Evolutionary conservation across 2,329 filamentous ascomycete species (phyloP), one percentile per base, ranked within the genome.

Genomic region (Ramichloridium luteum): DNA sequence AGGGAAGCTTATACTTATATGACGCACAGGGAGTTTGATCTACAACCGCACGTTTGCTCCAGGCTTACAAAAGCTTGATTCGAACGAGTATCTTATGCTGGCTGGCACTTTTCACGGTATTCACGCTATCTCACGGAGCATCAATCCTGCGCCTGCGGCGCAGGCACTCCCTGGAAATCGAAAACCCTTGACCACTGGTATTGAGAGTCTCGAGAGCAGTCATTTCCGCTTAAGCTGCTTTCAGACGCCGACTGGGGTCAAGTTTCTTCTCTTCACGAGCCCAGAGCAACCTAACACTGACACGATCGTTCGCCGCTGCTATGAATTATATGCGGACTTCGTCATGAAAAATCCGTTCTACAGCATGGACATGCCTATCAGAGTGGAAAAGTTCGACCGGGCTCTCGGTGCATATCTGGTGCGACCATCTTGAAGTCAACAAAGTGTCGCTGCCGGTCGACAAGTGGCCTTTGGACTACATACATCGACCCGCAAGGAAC

Each of bases 341-440:
- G 90, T 98, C 46, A 96, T 94, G 84, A 98, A 96, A 68, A 98
- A 98, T 57, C 90, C 90, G 1, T 98, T 98, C 54, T 96, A 96
- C 61, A 86, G 90, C 52, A 68, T 93, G 35, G 90, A 98, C 63
- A 98, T 96, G 86, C 90, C 90, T 5, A 75, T 98, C 32, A 70
- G 90, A 39, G 93, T 90, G 60, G 90, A 96, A 53, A 80, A 84
- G 47, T 98, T 94, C 62, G 90, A 98, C 57, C 70, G 86, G 47
- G 83, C 50, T 13, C 28, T 56, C 33, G 50, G 41, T 8, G 44
- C 40, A 15, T 56, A 56, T 44, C 34, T 56, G 28, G 46, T 53
- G 25, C 39, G 53, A 35, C 53, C 53, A 14, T 40, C 42, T 10
- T 45, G 37, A 41, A n/a, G n/a, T n/a, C 10, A 13, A 25, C n/a